These are phyloP conservation scores for Rhizopus delemar DNA, from an alignment of 371 early-diverging fungal genomes.

Conservation along the genomic window DNA sequence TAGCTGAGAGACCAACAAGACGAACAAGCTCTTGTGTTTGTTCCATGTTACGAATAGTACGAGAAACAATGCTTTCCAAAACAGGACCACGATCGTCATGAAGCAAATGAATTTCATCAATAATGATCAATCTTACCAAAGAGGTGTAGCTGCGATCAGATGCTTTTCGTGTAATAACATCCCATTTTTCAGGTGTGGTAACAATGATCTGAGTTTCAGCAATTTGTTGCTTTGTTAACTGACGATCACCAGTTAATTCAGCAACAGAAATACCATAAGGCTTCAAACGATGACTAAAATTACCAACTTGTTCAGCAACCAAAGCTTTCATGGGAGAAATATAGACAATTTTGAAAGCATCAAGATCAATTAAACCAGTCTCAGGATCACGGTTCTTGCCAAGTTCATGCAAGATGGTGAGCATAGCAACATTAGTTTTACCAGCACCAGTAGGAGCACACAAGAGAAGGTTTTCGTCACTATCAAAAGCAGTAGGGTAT, in stretches of 20 bases:
- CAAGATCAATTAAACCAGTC: conserved; percentile 78
- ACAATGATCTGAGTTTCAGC: conserved; percentile 96
- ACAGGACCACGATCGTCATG: conserved; percentile 99
- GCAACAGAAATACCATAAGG: conserved; percentile 86
- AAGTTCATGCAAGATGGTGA: conserved; percentile 89
- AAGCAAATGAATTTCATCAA: conserved; percentile 99
- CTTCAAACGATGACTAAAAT: conserved; percentile 80
- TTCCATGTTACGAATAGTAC: conserved; percentile 91
- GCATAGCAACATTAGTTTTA: conserved; percentile 98
- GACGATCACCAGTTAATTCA: conserved; percentile 98
- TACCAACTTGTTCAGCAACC: conserved; percentile 96
- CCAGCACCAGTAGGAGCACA: conserved; percentile 99
- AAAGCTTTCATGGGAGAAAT: conserved; percentile 99
- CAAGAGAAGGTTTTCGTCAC: conserved; percentile 93
- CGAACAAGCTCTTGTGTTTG: conserved; percentile 90
- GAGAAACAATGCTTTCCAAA: conserved; percentile 93
- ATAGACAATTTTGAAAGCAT: conserved; percentile 96
- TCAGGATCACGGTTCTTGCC: conserved; percentile 74
- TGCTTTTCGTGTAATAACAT: conserved; percentile 96
- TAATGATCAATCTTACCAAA: conserved; percentile 91
- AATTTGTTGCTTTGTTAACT: conserved; percentile 93
- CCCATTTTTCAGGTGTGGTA: conserved; percentile 99
- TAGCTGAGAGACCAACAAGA: conserved; percentile 98
- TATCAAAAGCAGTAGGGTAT: conserved; percentile 83
- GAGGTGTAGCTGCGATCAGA: conserved; percentile 91